These are phyloP conservation scores for Pneumocystis sp. DNA, from an alignment of 1,139 yeast genomes.

Conservation along the genomic window DNA sequence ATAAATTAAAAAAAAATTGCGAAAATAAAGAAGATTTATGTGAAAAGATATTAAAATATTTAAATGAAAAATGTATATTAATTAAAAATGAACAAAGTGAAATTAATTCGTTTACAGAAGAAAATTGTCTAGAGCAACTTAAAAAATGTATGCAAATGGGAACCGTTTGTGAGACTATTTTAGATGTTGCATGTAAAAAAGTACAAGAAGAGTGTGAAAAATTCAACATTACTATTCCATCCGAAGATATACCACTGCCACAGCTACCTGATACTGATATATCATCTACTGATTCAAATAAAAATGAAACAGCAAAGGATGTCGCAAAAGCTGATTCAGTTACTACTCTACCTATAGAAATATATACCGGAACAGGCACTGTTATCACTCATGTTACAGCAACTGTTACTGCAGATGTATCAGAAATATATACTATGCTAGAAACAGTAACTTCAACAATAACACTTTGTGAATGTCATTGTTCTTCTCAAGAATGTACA, in stretches of 20 bases:
- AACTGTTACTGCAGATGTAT: neutral
- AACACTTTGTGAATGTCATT: neutral
- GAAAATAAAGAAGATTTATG: neutral
- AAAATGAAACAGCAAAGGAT: neutral
- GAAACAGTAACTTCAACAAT: neutral
- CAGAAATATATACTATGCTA: neutral
- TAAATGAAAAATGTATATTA: neutral
- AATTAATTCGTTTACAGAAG: neutral
- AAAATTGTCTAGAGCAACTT: neutral
- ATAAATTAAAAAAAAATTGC: neutral
- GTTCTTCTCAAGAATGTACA: neutral
- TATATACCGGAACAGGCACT: neutral
- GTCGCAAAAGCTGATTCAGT: neutral
- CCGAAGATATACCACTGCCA: neutral
- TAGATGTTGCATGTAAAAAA: neutral
- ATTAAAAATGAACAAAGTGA: neutral
- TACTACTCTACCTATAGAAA: neutral
- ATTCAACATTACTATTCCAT: neutral
- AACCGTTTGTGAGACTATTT: neutral
- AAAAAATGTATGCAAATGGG: neutral
- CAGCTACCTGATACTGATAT: neutral
- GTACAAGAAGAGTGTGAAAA: neutral
- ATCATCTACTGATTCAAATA: neutral
- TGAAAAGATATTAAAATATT: neutral
- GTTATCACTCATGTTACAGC: neutral